These are phyloP conservation scores for Apium graveolens DNA, from an alignment of 129 eudicot species.

Conservation along the genomic window DNA sequence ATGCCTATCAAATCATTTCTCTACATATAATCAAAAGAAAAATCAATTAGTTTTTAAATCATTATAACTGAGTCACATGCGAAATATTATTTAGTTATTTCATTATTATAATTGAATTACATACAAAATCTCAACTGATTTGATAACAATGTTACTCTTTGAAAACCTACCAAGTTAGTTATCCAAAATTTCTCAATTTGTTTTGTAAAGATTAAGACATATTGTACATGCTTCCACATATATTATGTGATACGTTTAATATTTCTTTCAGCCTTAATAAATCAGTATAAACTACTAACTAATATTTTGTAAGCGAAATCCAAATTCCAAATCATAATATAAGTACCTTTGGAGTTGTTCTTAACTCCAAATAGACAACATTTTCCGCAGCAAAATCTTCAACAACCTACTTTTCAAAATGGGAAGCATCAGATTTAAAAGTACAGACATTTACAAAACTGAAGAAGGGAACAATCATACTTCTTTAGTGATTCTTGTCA, in stretches of 20 bases:
- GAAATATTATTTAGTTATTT: conserved; percentile 8
- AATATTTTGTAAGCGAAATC: neutral
- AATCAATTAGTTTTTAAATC: conserved; percentile 1
- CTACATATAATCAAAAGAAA: conserved; percentile 31
- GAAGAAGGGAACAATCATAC: conserved; percentile 27
- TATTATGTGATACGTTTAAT: neutral
- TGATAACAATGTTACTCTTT: neutral
- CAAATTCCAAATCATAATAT: neutral
- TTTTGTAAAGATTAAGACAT: neutral
- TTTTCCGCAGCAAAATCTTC: conserved; percentile 98
- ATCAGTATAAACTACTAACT: neutral
- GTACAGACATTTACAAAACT: neutral
- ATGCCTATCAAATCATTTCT: conserved; percentile 73
- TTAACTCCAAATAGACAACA: conserved; percentile 85
- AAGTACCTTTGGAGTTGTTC: conserved; percentile 95
- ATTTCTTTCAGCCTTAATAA: neutral
- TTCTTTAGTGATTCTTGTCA: conserved; percentile 82
- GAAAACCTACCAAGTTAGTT: neutral
- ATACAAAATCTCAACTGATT: neutral
- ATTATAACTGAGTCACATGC: neutral
- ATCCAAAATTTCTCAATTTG: neutral
- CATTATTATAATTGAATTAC: neutral
- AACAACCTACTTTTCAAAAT: conserved; percentile 43
- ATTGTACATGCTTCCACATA: neutral
- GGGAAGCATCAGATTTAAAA: neutral